A percentile compares a stretch with the other conserved stretches of the same genome.
phyloP scores from a whole-genome alignment of 805 yeast genomes.

The Wickerhamomyces sydowiorum region DNA sequence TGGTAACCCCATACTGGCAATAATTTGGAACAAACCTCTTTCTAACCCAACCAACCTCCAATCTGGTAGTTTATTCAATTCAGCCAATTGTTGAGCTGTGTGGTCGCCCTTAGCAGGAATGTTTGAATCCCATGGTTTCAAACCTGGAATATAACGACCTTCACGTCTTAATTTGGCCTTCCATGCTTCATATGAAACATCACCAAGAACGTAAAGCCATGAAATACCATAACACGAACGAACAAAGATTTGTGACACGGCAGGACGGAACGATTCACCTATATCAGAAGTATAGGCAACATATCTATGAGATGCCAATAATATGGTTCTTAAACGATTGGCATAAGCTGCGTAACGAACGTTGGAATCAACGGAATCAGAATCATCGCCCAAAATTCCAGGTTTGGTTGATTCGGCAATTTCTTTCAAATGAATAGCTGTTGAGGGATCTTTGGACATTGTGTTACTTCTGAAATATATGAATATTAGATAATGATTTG shows the following conservation, averaged over 20 bases:
- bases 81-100: conserved; percentile 29
- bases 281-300: conserved; percentile 85
- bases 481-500: no score
- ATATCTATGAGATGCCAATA: conserved; percentile 70
- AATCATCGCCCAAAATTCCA: conserved; percentile 6
- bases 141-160: conserved; percentile 54
- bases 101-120: conserved; percentile 32
- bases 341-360: conserved; percentile 83
- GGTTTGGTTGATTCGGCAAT: conserved; percentile 11
- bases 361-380: conserved; percentile 39
- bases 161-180: conserved; percentile 59
- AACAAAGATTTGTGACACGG: conserved; percentile 67
- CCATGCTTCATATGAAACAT: conserved; percentile 71
- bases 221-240: conserved; percentile 63
- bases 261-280: conserved; percentile 83
- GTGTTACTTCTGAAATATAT: no score
- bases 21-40: conserved; percentile 73
- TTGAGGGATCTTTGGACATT: neutral
- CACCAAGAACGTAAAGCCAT: conserved; percentile 73
- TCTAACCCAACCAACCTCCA: conserved; percentile 63
- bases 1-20: conserved; percentile 84
- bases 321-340: conserved; percentile 63
- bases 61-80: conserved; percentile 44
- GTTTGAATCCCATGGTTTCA: conserved; percentile 59
- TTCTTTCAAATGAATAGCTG: neutral